Percentiles rank a stretch among this genome's conserved stretches.
Evolutionary conservation across 2,329 filamentous ascomycete genomes (phyloP).

Genomic region (Ophioceras dolichostomum): DNA sequence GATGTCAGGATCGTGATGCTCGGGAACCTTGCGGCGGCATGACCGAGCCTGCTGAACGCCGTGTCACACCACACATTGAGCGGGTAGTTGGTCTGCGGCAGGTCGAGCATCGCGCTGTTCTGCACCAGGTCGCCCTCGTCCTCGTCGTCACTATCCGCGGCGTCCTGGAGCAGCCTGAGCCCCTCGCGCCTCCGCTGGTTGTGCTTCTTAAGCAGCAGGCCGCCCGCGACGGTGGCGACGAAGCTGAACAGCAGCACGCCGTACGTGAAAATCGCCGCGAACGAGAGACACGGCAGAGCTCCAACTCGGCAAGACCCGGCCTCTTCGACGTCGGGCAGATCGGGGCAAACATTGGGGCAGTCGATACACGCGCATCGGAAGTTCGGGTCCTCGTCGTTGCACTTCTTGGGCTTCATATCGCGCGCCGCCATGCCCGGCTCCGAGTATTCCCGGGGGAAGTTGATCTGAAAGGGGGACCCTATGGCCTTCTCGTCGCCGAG

Average conservation of each 20-base stretch:
- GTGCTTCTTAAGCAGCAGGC: slow-evolving; percentile 64
- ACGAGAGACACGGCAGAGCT: slow-evolving; percentile 81
- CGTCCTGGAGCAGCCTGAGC: slow-evolving; percentile 76
- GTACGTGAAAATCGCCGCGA: slow-evolving; percentile 82
- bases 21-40: slow-evolving; percentile 71
- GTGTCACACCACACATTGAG: slow-evolving; percentile 75
- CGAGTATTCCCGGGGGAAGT: slow-evolving; percentile 58
- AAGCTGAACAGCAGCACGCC: slow-evolving; percentile 59
- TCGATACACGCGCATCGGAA: slow-evolving; percentile 92
- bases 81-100: slow-evolving; percentile 63
- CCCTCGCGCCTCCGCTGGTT: slow-evolving; percentile 66
- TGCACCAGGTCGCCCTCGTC: slow-evolving; percentile 80
- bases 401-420: slow-evolving; percentile 65
- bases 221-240: slow-evolving; percentile 54
- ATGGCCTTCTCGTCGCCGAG: slow-evolving; percentile 82
- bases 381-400: slow-evolving; percentile 75
- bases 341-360: slow-evolving; percentile 75
- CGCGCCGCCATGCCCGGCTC: slow-evolving; percentile 61
- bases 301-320: slow-evolving; percentile 70
- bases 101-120: slow-evolving; percentile 64
- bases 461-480: slow-evolving; percentile 96
- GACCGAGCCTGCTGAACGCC: slow-evolving; percentile 69
- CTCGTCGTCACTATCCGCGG: slow-evolving; percentile 77
- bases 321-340: slow-evolving; percentile 63
- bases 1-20: slow-evolving; percentile 68